A percentile compares a stretch with the other conserved stretches of the same genome.
phyloP scores from a whole-genome alignment of 805 yeast species.

The Citeromyces matritensis region DNA sequence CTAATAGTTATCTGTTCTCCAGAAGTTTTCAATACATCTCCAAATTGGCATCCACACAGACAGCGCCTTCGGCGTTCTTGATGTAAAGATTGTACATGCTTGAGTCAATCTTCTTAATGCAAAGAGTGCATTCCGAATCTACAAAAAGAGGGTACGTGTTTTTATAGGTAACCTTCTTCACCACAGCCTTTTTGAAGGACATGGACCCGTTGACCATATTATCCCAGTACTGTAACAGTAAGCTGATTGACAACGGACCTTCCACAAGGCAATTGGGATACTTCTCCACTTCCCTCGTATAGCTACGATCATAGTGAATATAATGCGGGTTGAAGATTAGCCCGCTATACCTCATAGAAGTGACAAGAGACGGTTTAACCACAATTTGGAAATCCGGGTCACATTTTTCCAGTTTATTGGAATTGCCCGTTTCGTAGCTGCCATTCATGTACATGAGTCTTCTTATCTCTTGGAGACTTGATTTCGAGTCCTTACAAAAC shows the following conservation, averaged over 20 bases:
- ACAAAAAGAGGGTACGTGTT: slow-evolving; percentile 35
- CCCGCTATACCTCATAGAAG: slow-evolving; percentile 52
- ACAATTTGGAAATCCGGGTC: slow-evolving; percentile 11
- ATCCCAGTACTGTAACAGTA: slow-evolving; percentile 37
- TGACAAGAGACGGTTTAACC: slow-evolving; percentile 21
- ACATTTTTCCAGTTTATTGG: not conserved
- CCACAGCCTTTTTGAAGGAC: slow-evolving; percentile 4
- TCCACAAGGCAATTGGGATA: slow-evolving; percentile 54
- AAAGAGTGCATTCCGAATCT: slow-evolving; percentile 16
- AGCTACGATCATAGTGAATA: slow-evolving; percentile 57
- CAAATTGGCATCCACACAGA: slow-evolving; percentile 14
- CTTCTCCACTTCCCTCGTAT: slow-evolving; percentile 38
- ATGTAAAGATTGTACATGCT: slow-evolving; percentile 13
- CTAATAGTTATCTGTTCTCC: too few species aligned
- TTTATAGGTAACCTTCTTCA: slow-evolving; percentile 26
- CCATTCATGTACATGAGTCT: not conserved
- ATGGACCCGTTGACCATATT: slow-evolving; percentile 5
- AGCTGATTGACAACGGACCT: slow-evolving; percentile 65
- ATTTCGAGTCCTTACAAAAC: slow-evolving; percentile 2
- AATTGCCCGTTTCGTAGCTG: slow-evolving; percentile 2
- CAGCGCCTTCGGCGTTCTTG: slow-evolving; percentile 3
- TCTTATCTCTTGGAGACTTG: not conserved
- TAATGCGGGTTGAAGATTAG: slow-evolving; percentile 73
- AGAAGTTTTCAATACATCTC: not conserved
- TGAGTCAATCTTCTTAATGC: slow-evolving; percentile 5